Conservation (phyloP, 1,284 basidiomycete genomes). For the Trichosporon sp. region DNA sequence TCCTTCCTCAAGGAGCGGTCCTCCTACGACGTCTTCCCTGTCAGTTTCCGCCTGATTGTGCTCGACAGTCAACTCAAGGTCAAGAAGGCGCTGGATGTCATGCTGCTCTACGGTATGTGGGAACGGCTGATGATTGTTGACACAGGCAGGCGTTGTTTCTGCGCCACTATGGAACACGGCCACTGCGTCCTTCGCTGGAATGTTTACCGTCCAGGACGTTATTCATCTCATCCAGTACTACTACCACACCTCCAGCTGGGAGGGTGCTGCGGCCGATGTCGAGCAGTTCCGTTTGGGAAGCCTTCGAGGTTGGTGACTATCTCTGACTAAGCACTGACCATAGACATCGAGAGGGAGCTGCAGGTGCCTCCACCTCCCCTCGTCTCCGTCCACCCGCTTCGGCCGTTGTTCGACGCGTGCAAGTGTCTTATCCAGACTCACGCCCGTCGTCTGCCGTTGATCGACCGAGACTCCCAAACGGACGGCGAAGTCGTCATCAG, state of each 20-base stretch:
- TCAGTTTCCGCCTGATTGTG: conserved; percentile 93
- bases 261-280: conserved; percentile 84
- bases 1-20: conserved; percentile 80
- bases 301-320: conserved; percentile 69
- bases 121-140: conserved; percentile 4
- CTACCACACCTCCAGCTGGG: conserved; percentile 81
- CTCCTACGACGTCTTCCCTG: conserved; percentile 93
- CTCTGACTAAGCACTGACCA: conserved; percentile 21
- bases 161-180: conserved; percentile 98
- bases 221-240: conserved; percentile 97
- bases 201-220: conserved; percentile 94
- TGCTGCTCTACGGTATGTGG: conserved; percentile 78
- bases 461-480: conserved; percentile 91
- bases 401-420: conserved; percentile 87
- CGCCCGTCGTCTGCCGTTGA: conserved; percentile 87
- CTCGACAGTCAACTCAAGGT: conserved; percentile 93
- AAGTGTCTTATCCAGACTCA: conserved; percentile 91
- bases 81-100: conserved; percentile 86
- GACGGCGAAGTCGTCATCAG: conserved; percentile 94
- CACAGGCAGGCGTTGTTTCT: conserved; percentile 80
- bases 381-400: conserved; percentile 81
- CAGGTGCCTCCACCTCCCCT: conserved; percentile 91
- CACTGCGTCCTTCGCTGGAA: conserved; percentile 81
- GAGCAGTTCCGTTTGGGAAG: conserved; percentile 91
- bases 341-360: conserved; percentile 91